These are phyloP conservation scores for Fraxinus sp. DNA, from an alignment of 305 asterid species.

Conservation along the genomic window DNA sequence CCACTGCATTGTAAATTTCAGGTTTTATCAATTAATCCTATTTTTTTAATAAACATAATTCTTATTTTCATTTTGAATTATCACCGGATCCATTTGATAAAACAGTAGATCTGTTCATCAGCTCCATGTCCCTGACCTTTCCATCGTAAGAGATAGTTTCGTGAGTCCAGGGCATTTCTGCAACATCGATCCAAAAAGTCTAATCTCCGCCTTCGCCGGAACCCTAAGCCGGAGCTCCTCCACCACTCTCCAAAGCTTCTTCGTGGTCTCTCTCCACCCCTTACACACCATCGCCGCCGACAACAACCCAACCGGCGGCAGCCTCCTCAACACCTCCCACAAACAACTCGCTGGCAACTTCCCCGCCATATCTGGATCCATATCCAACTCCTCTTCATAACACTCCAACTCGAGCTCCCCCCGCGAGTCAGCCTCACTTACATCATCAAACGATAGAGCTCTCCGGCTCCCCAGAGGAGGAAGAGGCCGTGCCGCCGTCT, in stretches of 20 bases:
- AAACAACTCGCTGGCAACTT: conserved; percentile 48
- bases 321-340: conserved; percentile 86
- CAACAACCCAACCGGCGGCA: conserved; percentile 68
- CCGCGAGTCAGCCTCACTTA: conserved; percentile 40
- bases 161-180: conserved; percentile 83
- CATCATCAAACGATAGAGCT: conserved; percentile 73
- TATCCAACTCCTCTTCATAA: conserved; percentile 40
- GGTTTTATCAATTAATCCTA: background rate
- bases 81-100: conserved; percentile 21
- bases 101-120: conserved; percentile 37
- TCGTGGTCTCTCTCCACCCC: conserved; percentile 77
- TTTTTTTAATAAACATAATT: conserved; percentile 21
- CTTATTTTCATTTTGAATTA: background rate
- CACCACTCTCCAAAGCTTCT: conserved; percentile 72
- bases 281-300: conserved; percentile 76
- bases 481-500: conserved; percentile 23
- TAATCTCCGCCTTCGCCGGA: conserved; percentile 69
- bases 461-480: conserved; percentile 51
- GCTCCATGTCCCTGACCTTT: conserved; percentile 60
- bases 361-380: conserved; percentile 51
- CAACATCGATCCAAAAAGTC: conserved; percentile 80
- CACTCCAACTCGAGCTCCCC: conserved; percentile 48
- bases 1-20: conserved; percentile 3
- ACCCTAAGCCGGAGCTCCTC: conserved; percentile 86
- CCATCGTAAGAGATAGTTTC: conserved; percentile 66